phyloP scores from a whole-genome alignment of 2,329 filamentous ascomycete species.

The Epichloe gansuensis region DNA sequence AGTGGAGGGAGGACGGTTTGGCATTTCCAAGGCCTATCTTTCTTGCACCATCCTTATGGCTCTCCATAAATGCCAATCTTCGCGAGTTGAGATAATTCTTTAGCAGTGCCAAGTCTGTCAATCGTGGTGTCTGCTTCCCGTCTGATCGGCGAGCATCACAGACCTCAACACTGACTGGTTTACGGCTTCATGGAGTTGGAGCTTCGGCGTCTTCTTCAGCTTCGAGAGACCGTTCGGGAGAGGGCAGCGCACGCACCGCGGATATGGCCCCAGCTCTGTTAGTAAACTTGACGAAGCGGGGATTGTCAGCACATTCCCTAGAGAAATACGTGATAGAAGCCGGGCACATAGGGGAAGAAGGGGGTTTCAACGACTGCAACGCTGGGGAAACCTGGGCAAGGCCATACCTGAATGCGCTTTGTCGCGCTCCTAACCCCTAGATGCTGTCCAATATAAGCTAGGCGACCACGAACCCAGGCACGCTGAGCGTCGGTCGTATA shows the following conservation, averaged over 20 bases:
- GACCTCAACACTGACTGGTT: too few relatives aligned
- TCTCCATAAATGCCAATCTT: too few relatives aligned
- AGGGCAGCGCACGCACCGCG: not conserved
- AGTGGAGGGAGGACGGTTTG: too few relatives aligned
- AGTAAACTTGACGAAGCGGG: not conserved
- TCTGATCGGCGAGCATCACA: too few relatives aligned
- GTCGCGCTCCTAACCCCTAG: not conserved
- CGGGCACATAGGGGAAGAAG: too few relatives aligned
- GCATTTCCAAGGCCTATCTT: too few relatives aligned
- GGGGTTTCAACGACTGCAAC: too few relatives aligned
- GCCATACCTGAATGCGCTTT: not conserved
- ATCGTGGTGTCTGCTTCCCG: too few relatives aligned
- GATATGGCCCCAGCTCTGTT: not conserved
- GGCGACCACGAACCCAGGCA: not conserved
- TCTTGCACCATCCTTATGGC: too few relatives aligned
- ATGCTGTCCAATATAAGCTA: not conserved
- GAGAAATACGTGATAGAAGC: too few relatives aligned
- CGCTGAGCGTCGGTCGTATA: not conserved
- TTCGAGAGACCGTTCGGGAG: not conserved
- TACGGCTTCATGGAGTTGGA: not conserved
- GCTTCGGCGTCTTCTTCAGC: not conserved
- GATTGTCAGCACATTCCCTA: not conserved
- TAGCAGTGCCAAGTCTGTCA: too few relatives aligned
- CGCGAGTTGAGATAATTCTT: too few relatives aligned
- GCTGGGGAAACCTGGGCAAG: not conserved